phyloP scores from a whole-genome alignment of 495 filamentous ascomycete species.

The Penicillium maclennaniae region DNA sequence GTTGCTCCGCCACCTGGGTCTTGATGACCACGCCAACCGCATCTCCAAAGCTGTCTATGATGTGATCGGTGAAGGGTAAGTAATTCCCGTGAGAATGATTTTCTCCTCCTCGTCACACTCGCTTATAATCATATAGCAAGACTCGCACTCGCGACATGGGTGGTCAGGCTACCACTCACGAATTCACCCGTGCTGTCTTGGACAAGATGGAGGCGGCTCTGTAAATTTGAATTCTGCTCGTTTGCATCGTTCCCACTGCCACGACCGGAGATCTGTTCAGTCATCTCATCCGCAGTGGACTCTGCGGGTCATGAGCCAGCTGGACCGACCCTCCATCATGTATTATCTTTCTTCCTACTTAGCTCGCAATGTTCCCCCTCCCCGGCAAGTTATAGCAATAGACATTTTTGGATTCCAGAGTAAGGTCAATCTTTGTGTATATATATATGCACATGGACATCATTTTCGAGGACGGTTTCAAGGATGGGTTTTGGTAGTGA shows the following conservation, averaged over 20 bases:
- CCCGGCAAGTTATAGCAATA: slow-evolving; percentile 27
- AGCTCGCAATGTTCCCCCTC: slow-evolving; percentile 23
- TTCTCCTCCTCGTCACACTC: slow-evolving; percentile 25
- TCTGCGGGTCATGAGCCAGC: slow-evolving; percentile 11
- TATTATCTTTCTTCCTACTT: slow-evolving; percentile 34
- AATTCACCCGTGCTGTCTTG: slow-evolving; percentile 91
- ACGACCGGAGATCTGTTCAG: slow-evolving; percentile 19
- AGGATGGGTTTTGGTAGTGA: background rate
- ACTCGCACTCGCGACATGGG: slow-evolving; percentile 92
- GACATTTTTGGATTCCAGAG: slow-evolving; percentile 12
- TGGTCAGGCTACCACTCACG: slow-evolving; percentile 79
- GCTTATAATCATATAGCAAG: slow-evolving; percentile 52
- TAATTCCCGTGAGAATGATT: slow-evolving; percentile 8
- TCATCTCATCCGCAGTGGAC: slow-evolving; percentile 6
- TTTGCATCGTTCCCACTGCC: slow-evolving; percentile 17
- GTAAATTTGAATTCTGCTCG: slow-evolving; percentile 27
- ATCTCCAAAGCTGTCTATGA: slow-evolving; percentile 97
- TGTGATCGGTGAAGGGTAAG: slow-evolving; percentile 91
- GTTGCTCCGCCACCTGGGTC: slow-evolving; percentile 91
- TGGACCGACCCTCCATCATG: slow-evolving; percentile 24
- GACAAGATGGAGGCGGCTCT: slow-evolving; percentile 79
- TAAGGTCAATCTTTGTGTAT: background rate
- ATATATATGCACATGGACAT: no score
- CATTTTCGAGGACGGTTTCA: background rate
- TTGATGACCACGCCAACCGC: slow-evolving; percentile 96